Evolutionary conservation across 2,329 filamentous ascomycete genomes (phyloP), one percentile per base, ranked within the genome.

Genomic region (Aspergillus amoenus): DNA sequence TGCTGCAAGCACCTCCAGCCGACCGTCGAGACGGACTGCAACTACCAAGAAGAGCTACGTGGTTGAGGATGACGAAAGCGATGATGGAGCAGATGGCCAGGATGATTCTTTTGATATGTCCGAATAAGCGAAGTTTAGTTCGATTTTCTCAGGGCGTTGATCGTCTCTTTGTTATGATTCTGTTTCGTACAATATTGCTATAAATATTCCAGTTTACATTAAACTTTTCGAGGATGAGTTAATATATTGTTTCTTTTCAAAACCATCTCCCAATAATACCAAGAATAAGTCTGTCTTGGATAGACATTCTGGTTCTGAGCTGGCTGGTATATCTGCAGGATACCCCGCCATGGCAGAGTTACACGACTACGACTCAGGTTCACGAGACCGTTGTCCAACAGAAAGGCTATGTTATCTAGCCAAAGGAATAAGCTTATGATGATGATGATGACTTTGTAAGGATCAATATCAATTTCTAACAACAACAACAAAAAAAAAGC

Each of bases 21-120:
- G 77, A 52, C 76, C 78, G 11, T 64, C 76, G 46, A 73, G 78
- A 57, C 75, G 77, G 50, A 74, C 75, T n/a, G 34, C 34, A 5
- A 75, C 76, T 17, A 61, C 74, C 5, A 78, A 76, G 65, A 76
- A 78, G 59, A 70, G 66, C 5, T 79, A 79, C 56, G 70, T 73
- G 44, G 70, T 78, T 52, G 75, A 76, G 21, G 70, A 73, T 60
- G 70, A 73, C 59, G 73, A 75, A n/a, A 73, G 69, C 52, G 73
- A 73, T 48, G 70, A 73, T 41, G 66, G 66, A 49, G 67, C 62
- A 43, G 70, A 66, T n/a, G 68, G 62, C 32, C 74, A 71, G 2
- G 72, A 62, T 13, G 76, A 77, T 65, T 76, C 76, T 59, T 78
- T 77, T 62, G 65, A 69, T 13, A 66, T 71, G 39, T 73, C 68